phyloP scores from a whole-genome alignment of 495 filamentous ascomycete genomes.

The Cairneyella variabilis region DNA sequence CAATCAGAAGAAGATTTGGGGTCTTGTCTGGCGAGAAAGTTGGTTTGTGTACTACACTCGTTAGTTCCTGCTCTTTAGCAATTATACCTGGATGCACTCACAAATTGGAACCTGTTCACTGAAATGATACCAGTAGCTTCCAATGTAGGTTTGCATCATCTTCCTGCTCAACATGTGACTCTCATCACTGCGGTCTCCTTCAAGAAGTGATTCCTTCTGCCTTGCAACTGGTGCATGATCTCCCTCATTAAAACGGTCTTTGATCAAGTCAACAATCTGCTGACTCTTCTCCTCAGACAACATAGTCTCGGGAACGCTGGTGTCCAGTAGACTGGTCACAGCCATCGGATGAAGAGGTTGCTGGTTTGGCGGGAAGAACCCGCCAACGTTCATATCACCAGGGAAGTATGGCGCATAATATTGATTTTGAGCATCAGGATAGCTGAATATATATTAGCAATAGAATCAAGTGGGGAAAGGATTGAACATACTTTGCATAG shows the following conservation, averaged over 20 bases:
- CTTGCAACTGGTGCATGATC: constrained; percentile 69
- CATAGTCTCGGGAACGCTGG: constrained; percentile 70
- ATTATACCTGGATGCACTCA: background rate
- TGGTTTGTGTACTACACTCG: constrained; percentile 65
- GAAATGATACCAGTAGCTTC: constrained; percentile 92
- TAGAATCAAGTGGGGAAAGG: background rate
- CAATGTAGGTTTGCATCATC: constrained; percentile 95
- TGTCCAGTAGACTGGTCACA: constrained; percentile 84
- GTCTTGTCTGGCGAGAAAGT: constrained; percentile 88
- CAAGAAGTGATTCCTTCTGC: constrained; percentile 73
- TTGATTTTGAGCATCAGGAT: constrained; percentile 45
- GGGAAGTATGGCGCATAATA: constrained; percentile 50
- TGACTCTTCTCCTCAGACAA: constrained; percentile 86
- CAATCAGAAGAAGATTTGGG: constrained; percentile 79
- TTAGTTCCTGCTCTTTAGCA: constrained; percentile 1
- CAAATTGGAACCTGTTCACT: constrained; percentile 88
- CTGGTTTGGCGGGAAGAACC: constrained; percentile 46
- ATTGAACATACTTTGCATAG: constrained; percentile 39
- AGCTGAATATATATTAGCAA: constrained; percentile 31
- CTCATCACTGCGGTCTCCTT: constrained; percentile 69
- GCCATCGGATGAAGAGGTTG: constrained; percentile 77
- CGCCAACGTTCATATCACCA: constrained; percentile 41
- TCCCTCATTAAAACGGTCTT: constrained; percentile 74
- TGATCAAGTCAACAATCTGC: constrained; percentile 82
- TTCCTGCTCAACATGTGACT: constrained; percentile 77